These are phyloP conservation scores for Tolypocladium album DNA, from an alignment of 2,329 filamentous ascomycete species.

Conservation along the genomic window DNA sequence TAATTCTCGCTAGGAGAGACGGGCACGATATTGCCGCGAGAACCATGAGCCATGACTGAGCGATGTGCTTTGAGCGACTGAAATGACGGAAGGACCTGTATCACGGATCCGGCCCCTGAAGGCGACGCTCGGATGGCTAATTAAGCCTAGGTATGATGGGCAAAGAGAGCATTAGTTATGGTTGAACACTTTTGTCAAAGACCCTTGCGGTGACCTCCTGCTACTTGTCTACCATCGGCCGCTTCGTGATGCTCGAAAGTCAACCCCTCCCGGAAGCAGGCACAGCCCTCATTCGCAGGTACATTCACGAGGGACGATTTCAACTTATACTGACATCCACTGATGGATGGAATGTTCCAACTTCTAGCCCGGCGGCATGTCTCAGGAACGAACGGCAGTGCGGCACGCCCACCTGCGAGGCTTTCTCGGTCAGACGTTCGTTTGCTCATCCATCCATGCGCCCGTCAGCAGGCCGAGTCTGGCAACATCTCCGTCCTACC, in stretches of 20 bases:
- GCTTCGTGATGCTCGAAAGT: neutral
- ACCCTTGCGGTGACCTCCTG: neutral
- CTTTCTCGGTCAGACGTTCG: neutral
- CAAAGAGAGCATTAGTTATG: neutral
- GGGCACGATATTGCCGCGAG: neutral
- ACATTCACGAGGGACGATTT: neutral
- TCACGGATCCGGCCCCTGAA: neutral
- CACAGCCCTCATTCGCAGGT: neutral
- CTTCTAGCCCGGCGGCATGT: slow-evolving; percentile 1
- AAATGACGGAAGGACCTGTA: neutral
- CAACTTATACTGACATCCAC: neutral
- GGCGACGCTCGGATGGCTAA: neutral
- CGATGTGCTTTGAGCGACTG: neutral
- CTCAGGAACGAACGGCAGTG: slow-evolving; percentile 1
- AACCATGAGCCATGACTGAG: neutral
- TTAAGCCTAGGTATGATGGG: neutral
- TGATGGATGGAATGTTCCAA: neutral
- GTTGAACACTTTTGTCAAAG: neutral
- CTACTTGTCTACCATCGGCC: neutral
- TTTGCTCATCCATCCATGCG: neutral
- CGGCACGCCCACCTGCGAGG: neutral
- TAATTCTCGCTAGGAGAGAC: slow-evolving; percentile 29
- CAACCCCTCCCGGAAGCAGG: neutral
- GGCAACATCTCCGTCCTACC: neutral
- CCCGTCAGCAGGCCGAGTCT: neutral